Percentiles rank a stretch among this genome's conserved stretches.
Conservation (phyloP, 129 eudicot genomes). For the Flaveria linearis region DNA sequence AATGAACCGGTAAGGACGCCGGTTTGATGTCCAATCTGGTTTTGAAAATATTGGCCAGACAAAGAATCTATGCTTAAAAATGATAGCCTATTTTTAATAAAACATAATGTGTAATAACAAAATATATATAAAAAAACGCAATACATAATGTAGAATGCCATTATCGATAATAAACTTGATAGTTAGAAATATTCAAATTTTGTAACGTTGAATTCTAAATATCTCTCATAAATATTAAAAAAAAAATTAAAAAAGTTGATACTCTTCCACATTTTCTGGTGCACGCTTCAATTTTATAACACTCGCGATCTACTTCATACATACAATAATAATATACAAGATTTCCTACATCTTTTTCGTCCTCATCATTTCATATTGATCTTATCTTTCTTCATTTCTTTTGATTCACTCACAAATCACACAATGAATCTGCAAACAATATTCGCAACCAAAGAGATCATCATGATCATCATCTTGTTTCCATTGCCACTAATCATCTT, state of each 20-base stretch:
- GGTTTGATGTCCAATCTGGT: no score
- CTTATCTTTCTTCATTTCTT: not conserved
- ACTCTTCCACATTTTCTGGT: not conserved
- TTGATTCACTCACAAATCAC: not conserved
- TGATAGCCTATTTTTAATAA: no score
- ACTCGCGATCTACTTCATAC: not conserved
- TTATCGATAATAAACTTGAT: no score
- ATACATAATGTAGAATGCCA: no score
- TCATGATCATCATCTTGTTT: constrained; percentile 10
- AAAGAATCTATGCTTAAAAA: no score
- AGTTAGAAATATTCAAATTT: no score
- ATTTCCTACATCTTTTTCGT: not conserved
- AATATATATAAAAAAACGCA: no score
- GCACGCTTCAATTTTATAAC: not conserved
- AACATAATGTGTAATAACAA: no score
- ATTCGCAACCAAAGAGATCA: not conserved
- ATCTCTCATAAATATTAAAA: no score
- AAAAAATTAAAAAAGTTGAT: not conserved
- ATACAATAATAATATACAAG: not conserved
- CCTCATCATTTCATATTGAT: not conserved
- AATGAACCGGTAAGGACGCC: no score
- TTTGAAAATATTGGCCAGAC: no score
- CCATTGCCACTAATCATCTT: constrained; percentile 9
- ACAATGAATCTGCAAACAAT: not conserved
- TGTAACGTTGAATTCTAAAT: no score